Base-by-base conservation (phyloP, 164 flowering plant genomes). In the Aristolochia fimbriata region DNA sequence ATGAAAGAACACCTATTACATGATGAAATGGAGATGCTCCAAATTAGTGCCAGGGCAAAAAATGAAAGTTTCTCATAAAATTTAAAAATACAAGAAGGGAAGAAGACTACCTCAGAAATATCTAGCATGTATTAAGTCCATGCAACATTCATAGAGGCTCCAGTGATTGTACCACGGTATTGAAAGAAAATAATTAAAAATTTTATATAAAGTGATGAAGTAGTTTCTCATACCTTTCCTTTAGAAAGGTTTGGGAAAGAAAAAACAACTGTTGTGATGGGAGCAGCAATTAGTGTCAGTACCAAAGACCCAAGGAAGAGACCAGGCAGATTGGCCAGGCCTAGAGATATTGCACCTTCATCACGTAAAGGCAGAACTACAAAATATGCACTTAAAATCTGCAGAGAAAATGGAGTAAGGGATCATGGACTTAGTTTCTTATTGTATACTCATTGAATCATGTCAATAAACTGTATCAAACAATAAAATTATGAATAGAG, bases 341-440 rank as follows among this genome's bases (percentile, higher is more conserved):
- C 99, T 50, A 93, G 65, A 0, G 99, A 90, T 51, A 93, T 86
- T 1, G 99, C 99, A 6, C 97, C 97, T 67, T 93, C 99, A 58
- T 93, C 99, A 9, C 99, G 86, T 62, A 93, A 77, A 2, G 99
- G 99, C 49, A 93, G 83, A 49, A 93, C 84, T 52, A 88, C 85
- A 59, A 93, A 93, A 60, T 93, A 93, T 0, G 99, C 94, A 63
- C 96, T 82, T 74, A 93, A 73, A 49, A 93, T 85, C 98, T 93
- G 81, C 67, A 69, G 6, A 53, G 25, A 30, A 11, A 16, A 51
- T 21, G 8, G 31, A 23, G 27, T 52, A 51, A n/a, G 47, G 9
- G 30, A 56, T 17, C 17, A n/a, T 45, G 14, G 41, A 14, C 16
- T 5, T 8, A 51, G 48, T 19, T 4, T 33, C 46, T 5, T 57